Conservation (phyloP, 345 rosid genomes). For the Microthlaspi erraticum region DNA sequence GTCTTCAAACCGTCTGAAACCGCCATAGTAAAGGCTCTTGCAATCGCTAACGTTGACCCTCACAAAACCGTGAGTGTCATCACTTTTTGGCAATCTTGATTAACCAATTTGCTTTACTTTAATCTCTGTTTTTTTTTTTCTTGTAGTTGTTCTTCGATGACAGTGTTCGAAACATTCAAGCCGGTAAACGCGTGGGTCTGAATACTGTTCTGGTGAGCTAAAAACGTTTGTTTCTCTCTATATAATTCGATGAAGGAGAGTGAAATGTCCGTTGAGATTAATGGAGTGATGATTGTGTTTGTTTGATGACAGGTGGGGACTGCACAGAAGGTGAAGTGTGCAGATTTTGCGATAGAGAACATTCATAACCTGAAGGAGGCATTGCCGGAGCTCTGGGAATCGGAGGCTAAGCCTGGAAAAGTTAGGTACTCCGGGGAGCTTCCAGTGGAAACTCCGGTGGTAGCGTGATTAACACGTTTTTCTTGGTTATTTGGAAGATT, state of each 20-base stretch:
- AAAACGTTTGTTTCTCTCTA: not conserved
- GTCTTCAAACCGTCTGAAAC: slow-evolving; percentile 73
- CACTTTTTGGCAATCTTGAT: not conserved
- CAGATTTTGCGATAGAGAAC: slow-evolving; percentile 40
- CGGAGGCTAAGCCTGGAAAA: slow-evolving; percentile 54
- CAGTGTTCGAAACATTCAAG: slow-evolving; percentile 77
- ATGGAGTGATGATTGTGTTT: slow-evolving; percentile 16
- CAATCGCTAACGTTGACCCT: slow-evolving; percentile 67
- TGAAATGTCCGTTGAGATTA: not conserved
- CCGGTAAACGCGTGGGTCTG: slow-evolving; percentile 79
- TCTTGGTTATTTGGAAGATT: slow-evolving; percentile 3
- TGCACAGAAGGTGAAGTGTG: slow-evolving; percentile 60
- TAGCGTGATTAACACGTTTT: slow-evolving; percentile 60
- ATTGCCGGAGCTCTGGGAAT: slow-evolving; percentile 44
- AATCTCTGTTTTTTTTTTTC: not conserved
- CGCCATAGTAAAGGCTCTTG: slow-evolving; percentile 64
- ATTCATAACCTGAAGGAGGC: slow-evolving; percentile 47
- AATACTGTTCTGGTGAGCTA: slow-evolving; percentile 67
- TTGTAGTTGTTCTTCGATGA: slow-evolving; percentile 76
- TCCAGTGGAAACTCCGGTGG: slow-evolving; percentile 75
- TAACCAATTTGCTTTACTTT: not conserved
- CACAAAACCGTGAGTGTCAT: slow-evolving; percentile 66
- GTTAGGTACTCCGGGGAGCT: slow-evolving; percentile 56
- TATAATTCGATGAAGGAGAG: not conserved
- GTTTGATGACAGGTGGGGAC: slow-evolving; percentile 74